These are phyloP conservation scores for Aspergillus spinulosporus DNA, from an alignment of 2,329 filamentous ascomycete species.

Conservation along the genomic window DNA sequence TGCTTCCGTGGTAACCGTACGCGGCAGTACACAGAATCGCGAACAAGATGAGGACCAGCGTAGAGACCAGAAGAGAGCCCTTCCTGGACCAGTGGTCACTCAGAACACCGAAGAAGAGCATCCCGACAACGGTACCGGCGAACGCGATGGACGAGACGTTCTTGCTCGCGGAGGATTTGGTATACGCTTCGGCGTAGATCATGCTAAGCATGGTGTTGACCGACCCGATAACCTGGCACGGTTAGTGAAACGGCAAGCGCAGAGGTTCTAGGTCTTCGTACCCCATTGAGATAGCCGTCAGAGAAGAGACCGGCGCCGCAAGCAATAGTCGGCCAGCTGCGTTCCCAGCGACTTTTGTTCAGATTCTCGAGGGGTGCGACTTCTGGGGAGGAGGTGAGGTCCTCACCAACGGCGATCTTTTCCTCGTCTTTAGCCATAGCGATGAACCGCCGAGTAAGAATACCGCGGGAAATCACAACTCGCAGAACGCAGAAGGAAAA, in stretches of 20 bases:
- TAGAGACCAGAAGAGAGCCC: slow-evolving; percentile 77
- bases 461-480: background rate
- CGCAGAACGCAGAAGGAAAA: background rate
- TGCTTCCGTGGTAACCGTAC: slow-evolving; percentile 70
- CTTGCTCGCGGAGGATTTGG: slow-evolving; percentile 63
- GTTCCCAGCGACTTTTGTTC: slow-evolving; percentile 49
- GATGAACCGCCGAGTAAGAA: background rate
- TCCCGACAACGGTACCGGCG: slow-evolving; percentile 79
- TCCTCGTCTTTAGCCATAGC: background rate
- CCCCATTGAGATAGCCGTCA: slow-evolving; percentile 89
- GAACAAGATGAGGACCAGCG: slow-evolving; percentile 80
- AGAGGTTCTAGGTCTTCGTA: slow-evolving; percentile 36
- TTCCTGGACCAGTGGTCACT: slow-evolving; percentile 83
- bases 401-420: slow-evolving; percentile 1
- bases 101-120: slow-evolving; percentile 76
- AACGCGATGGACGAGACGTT: slow-evolving; percentile 84
- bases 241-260: background rate
- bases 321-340: slow-evolving; percentile 74
- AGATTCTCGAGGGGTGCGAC: background rate
- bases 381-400: background rate
- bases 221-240: slow-evolving; percentile 71
- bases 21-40: slow-evolving; percentile 75
- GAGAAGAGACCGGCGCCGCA: slow-evolving; percentile 89
- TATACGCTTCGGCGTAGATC: slow-evolving; percentile 71
- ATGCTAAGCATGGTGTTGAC: slow-evolving; percentile 73